phyloP scores from a whole-genome alignment of 1,284 basidiomycete genomes.

The Cutaneotrichosporon dermatis region DNA sequence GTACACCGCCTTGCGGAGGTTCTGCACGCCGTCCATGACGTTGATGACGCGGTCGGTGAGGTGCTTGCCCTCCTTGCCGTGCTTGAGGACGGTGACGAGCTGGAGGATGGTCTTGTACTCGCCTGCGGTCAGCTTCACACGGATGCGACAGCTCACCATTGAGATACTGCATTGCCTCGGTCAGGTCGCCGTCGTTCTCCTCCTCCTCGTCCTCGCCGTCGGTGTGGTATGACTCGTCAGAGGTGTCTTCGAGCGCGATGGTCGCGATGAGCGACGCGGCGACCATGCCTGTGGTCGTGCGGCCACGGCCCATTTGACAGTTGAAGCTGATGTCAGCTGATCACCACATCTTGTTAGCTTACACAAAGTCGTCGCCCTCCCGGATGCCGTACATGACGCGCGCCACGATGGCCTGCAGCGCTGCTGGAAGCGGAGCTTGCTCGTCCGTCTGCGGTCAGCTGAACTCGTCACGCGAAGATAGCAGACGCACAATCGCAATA shows the following conservation, averaged over 20 bases:
- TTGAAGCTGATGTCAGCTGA: slow-evolving; percentile 40
- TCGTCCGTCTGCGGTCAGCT: slow-evolving; percentile 71
- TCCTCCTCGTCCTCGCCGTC: slow-evolving; percentile 34
- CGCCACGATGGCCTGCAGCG: slow-evolving; percentile 70
- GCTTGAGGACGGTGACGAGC: slow-evolving; percentile 53
- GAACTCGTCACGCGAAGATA: neutral
- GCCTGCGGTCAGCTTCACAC: slow-evolving; percentile 54
- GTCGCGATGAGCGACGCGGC: slow-evolving; percentile 82
- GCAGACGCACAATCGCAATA: slow-evolving; percentile 67
- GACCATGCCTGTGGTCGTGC: slow-evolving; percentile 86
- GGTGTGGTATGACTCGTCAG: slow-evolving; percentile 13
- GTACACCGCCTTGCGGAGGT: slow-evolving; percentile 84
- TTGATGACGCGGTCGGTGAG: slow-evolving; percentile 85
- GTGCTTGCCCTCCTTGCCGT: slow-evolving; percentile 70
- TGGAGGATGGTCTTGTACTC: slow-evolving; percentile 97
- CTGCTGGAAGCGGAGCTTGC: slow-evolving; percentile 84
- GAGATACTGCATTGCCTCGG: slow-evolving; percentile 78
- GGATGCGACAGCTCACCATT: slow-evolving; percentile 58
- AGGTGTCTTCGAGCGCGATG: slow-evolving; percentile 54
- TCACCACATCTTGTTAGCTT: slow-evolving; percentile 30
- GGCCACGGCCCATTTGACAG: slow-evolving; percentile 51
- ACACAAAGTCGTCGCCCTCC: slow-evolving; percentile 67
- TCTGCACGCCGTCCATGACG: slow-evolving; percentile 85
- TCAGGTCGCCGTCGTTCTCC: slow-evolving; percentile 57
- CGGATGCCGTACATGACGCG: slow-evolving; percentile 64